phyloP scores from a whole-genome alignment of 768 basidiomycete species.

The Rhizopogon salebrosus region DNA sequence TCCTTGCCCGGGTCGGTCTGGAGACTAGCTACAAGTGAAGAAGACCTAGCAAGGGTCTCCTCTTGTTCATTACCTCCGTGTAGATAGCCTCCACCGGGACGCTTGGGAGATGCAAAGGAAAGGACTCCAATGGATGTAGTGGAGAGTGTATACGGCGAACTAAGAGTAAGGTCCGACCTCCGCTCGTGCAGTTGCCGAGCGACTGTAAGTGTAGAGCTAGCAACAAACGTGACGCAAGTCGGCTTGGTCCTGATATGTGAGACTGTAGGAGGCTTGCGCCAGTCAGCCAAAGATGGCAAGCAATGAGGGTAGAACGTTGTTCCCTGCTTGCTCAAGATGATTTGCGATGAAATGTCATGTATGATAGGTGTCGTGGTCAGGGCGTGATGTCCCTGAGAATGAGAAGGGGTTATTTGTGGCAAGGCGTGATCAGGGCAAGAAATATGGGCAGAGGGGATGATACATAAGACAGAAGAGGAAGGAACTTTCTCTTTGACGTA shows the following conservation, averaged over 20 bases:
- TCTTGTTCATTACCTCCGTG: constrained; percentile 44
- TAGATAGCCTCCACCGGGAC: constrained; percentile 39
- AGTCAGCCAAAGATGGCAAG: constrained; percentile 29
- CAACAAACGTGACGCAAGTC: constrained; percentile 24
- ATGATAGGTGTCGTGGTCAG: constrained; percentile 4
- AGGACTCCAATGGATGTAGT: constrained; percentile 32
- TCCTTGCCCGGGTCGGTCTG: constrained; percentile 25
- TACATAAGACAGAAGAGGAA: constrained; percentile 2
- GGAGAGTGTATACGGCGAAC: constrained; percentile 14
- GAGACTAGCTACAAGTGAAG: constrained; percentile 36
- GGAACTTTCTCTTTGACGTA: constrained; percentile 27
- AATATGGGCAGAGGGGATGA: constrained; percentile 3
- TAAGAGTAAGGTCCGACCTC: constrained; percentile 8
- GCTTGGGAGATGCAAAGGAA: constrained; percentile 39
- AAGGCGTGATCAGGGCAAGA: not conserved
- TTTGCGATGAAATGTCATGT: constrained; percentile 33
- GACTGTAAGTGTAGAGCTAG: constrained; percentile 27
- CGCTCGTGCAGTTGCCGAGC: constrained; percentile 22
- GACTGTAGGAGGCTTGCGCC: constrained; percentile 18
- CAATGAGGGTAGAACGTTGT: constrained; percentile 38
- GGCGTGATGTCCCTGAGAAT: constrained; percentile 2
- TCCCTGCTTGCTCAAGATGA: constrained; percentile 30
- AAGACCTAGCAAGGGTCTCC: constrained; percentile 35
- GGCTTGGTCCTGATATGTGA: constrained; percentile 1
- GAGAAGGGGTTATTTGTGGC: not conserved